These are phyloP conservation scores for Silene coronaria DNA, from an alignment of 179 eudicot species.

Conservation along the genomic window DNA sequence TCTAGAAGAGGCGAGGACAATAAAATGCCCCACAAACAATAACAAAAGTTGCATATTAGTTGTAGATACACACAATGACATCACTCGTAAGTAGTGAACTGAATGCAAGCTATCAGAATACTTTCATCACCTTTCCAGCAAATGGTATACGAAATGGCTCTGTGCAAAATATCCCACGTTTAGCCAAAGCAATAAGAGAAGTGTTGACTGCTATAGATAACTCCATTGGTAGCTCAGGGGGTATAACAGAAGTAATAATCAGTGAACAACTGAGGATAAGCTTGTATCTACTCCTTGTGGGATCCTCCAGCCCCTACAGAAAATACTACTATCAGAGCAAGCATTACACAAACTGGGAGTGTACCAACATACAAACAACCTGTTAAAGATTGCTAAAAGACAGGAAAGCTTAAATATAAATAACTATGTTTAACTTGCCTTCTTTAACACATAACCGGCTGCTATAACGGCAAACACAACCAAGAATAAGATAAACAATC, in stretches of 20 bases:
- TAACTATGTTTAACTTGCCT: slow-evolving; percentile 45
- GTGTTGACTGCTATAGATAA: slow-evolving; percentile 98
- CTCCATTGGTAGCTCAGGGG: slow-evolving; percentile 99
- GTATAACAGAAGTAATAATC: slow-evolving; percentile 95
- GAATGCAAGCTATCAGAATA: slow-evolving; percentile 7
- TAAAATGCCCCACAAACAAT: background rate
- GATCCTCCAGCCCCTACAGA: slow-evolving; percentile 92
- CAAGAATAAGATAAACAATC: slow-evolving; percentile 87
- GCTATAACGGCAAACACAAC: slow-evolving; percentile 94
- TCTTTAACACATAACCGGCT: slow-evolving; percentile 95
- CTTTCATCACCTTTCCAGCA: slow-evolving; percentile 79
- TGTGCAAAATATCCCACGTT: slow-evolving; percentile 91
- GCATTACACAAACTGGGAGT: background rate
- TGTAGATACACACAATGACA: background rate
- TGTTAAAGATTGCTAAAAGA: background rate
- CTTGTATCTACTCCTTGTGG: slow-evolving; percentile 96
- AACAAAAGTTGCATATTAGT: background rate
- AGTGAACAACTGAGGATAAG: slow-evolving; percentile 89
- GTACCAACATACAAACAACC: background rate
- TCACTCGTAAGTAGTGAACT: background rate
- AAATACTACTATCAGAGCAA: slow-evolving; percentile 2
- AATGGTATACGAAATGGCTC: slow-evolving; percentile 98
- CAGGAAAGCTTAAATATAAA: slow-evolving; percentile 1
- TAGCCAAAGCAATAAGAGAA: slow-evolving; percentile 91
- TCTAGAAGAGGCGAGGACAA: background rate